Evolutionary conservation across 2,329 filamentous ascomycete genomes (phyloP).

Genomic region (Penicillium verrucosum): DNA sequence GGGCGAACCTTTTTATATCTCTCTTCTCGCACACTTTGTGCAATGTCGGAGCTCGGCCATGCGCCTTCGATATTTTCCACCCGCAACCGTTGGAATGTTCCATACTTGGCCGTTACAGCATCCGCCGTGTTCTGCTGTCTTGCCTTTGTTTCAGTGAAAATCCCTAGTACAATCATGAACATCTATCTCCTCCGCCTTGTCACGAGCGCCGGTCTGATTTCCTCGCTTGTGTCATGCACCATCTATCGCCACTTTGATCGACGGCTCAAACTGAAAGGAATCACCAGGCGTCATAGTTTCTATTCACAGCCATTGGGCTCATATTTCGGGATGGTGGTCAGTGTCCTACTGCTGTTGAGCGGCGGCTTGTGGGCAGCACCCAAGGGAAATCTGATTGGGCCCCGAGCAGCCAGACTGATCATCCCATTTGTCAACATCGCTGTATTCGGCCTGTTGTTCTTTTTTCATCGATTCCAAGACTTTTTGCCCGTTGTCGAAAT

Average conservation of each 20-base stretch:
- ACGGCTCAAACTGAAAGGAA: constrained; percentile 36
- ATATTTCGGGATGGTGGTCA: constrained; percentile 54
- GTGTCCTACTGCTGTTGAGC: constrained; percentile 61
- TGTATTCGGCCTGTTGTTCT: constrained; percentile 55
- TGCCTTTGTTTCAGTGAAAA: constrained; percentile 64
- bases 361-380: constrained; percentile 72
- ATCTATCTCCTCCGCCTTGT: constrained; percentile 69
- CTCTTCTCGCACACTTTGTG: constrained; percentile 63
- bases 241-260: constrained; percentile 56
- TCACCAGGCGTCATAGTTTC: constrained; percentile 51
- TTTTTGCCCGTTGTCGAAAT: constrained; percentile 1
- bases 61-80: constrained; percentile 57
- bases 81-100: constrained; percentile 61
- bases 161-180: constrained; percentile 58
- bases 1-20: constrained; percentile 75
- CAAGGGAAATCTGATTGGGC: constrained; percentile 53
- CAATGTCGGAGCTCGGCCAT: constrained; percentile 60
- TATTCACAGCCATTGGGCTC: constrained; percentile 62
- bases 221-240: constrained; percentile 62
- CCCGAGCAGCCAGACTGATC: constrained; percentile 54
- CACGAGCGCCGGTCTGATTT: constrained; percentile 65
- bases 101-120: constrained; percentile 56
- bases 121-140: constrained; percentile 60
- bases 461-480: constrained; percentile 47
- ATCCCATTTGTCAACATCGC: constrained; percentile 63